A percentile compares a stretch with the other conserved stretches of the same genome.
phyloP scores from a whole-genome alignment of 495 filamentous ascomycete genomes.

The Astrothelium macrocarpum region DNA sequence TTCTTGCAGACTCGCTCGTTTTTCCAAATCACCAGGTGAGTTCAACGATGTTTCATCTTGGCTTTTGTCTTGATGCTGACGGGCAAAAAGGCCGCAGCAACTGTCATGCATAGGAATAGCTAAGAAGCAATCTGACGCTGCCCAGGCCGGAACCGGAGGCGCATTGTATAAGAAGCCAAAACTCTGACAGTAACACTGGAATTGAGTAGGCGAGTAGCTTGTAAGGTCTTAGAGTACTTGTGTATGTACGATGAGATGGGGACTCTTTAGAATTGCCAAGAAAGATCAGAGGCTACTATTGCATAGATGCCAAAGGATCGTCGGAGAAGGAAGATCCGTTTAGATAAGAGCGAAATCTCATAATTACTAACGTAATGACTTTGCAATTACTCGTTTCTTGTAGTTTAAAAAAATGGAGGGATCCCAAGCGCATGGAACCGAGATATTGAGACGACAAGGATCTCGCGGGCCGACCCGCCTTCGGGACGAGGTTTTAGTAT shows the following conservation, averaged over 20 bases:
- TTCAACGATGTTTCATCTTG: background rate
- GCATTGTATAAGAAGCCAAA: slow-evolving; percentile 32
- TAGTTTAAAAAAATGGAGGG: background rate
- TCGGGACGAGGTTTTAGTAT: background rate
- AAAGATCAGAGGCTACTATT: no score
- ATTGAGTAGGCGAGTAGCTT: background rate
- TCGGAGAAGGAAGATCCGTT: no score
- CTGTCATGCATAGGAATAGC: slow-evolving; percentile 44
- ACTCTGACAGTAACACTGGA: background rate
- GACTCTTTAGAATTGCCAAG: no score
- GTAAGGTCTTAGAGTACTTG: background rate
- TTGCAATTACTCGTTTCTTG: no score
- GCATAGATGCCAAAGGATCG: no score
- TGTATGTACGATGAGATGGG: no score
- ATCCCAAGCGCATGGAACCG: background rate
- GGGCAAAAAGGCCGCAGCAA: slow-evolving; percentile 37
- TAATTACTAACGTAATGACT: no score
- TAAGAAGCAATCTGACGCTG: slow-evolving; percentile 15
- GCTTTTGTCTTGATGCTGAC: slow-evolving; percentile 11
- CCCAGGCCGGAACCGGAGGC: slow-evolving; percentile 31
- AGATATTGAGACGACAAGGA: background rate
- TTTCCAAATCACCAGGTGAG: slow-evolving; percentile 87
- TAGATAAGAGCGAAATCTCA: no score
- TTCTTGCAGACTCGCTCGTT: slow-evolving; percentile 83
- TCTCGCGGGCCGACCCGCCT: background rate